Evolutionary conservation across 345 rosid genomes (phyloP).

Genomic region (Psidium friedrichsthalianum): DNA sequence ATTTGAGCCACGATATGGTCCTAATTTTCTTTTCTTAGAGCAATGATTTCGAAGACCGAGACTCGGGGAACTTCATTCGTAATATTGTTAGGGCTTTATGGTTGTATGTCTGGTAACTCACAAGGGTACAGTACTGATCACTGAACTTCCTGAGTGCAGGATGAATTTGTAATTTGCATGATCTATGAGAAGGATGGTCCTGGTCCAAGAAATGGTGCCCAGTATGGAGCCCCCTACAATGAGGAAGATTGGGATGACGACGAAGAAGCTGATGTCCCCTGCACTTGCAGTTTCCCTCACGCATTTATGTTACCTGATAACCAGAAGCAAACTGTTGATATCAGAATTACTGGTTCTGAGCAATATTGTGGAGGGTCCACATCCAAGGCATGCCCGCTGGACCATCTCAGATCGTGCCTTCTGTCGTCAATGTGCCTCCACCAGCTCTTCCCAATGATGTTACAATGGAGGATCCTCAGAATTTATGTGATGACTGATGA

Average conservation of each 20-base stretch:
- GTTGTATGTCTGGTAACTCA: neutral
- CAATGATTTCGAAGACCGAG: neutral
- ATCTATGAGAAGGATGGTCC: slow-evolving; percentile 55
- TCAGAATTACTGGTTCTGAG: neutral
- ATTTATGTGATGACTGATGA: neutral
- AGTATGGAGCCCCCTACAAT: slow-evolving; percentile 65
- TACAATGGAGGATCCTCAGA: neutral
- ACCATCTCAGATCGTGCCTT: slow-evolving; percentile 1
- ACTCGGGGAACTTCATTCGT: neutral
- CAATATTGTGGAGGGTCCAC: neutral
- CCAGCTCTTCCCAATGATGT: neutral
- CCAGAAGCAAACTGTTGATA: neutral
- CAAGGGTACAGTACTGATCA: neutral
- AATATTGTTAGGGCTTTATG: neutral
- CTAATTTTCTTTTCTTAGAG: neutral
- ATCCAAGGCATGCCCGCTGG: neutral
- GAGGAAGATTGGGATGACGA: slow-evolving; percentile 73
- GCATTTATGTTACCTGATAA: neutral
- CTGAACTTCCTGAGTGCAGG: slow-evolving; percentile 8
- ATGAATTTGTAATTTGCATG: slow-evolving; percentile 42
- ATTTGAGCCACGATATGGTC: neutral
- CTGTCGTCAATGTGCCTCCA: neutral
- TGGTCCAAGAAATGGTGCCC: slow-evolving; percentile 68
- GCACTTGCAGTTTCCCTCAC: neutral
- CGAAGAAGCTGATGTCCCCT: slow-evolving; percentile 6